Base-by-base conservation (phyloP, 768 basidiomycete genomes). In the Lentinula raphanica region DNA sequence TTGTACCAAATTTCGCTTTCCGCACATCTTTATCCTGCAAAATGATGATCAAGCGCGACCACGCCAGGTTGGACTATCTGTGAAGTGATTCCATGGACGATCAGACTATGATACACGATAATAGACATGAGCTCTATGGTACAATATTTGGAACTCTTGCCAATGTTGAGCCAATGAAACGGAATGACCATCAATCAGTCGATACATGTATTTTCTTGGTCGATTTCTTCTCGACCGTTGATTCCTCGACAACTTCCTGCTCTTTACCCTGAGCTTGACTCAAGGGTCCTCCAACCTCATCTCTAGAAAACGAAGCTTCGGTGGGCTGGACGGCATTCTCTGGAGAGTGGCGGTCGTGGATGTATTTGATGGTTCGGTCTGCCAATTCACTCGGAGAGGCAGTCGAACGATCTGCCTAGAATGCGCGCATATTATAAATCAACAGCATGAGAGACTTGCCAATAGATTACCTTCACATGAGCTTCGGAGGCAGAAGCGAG, bases 381-480 rank as follows among this genome's bases (percentile, higher is more conserved):
- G 40, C 11, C 3, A 57, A 25, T n/a, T 57, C 56, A 4, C 31
- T 25, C 17, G 56, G 56, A 4, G 56, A 57, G 11, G n/a, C 32
- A 4, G 29, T 39, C 15, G 44, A 38, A 46, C 56, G 56, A 49
- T 57, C 56, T 13, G 56, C 56, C 56, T 57, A 44, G 21, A 19
- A 44, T 23, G 21, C 13, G 6, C 5, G 21, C 13, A n/a, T n/a
- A n/a, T n/a, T n/a, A n/a, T n/a, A n/a, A n/a, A n/a, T n/a, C n/a
- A n/a, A n/a, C n/a, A n/a, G n/a, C n/a, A n/a, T n/a, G n/a, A n/a
- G n/a, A n/a, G n/a, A n/a, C n/a, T n/a, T n/a, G n/a, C n/a, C n/a
- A n/a, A n/a, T n/a, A n/a, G n/a, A n/a, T n/a, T n/a, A 57, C 56
- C 56, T 57, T 57, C 3, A 57, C 56, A 45, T 42, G 35, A 35